Evolutionary conservation across 805 yeast species (phyloP), one percentile per base, ranked within the genome.

Genomic region (Ogataea nonfermentans): DNA sequence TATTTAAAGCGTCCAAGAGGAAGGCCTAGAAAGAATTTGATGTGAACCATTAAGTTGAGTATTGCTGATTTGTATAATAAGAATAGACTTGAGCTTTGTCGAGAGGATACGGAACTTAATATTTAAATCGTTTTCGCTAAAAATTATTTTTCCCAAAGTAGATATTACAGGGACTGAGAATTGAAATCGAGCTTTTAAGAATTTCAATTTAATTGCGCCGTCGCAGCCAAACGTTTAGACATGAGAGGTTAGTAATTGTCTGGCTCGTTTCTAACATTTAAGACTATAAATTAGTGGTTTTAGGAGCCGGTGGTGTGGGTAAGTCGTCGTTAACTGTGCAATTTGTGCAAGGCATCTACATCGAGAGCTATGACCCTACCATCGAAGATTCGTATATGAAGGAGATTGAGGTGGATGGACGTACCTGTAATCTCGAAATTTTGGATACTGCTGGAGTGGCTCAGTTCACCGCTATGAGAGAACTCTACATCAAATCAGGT

Each of bases 281-380:
- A 76, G 97, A 90, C 59, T 89, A 89, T 62, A 88, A 87, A 59
- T 69, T 93, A 31, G 97, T 87, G 12, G 93, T 91, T 13, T 69
- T 91, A 43, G 99, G 99, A 45, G 95, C 96, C 10, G 97, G 97
- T 53, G 96, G 97, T 65, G 96, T 88, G 7, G 99, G 99, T 53
- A 91, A 91, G 56, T 87, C 97, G 16, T 89, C 95, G 27, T 69
- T 91, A 28, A 89, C 96, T 1, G 95, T 88, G 5, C 95, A 88
- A 58, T 90, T 84, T 57, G 95, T 88, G 3, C 95, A 87, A 59
- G 93, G 93, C 9, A 84, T 84, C 2, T 90, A 87, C 61, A 78
- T 87, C 40, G 97, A 91, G 55, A 76, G 88, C 25, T 91, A 91
- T 65, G 98, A 91, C 57, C 98, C 99, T 7, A 93, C 99, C 7